Evolutionary conservation across 805 yeast genomes (phyloP), one percentile per base, ranked within the genome.

Genomic region (Lipomyces starkeyi): DNA sequence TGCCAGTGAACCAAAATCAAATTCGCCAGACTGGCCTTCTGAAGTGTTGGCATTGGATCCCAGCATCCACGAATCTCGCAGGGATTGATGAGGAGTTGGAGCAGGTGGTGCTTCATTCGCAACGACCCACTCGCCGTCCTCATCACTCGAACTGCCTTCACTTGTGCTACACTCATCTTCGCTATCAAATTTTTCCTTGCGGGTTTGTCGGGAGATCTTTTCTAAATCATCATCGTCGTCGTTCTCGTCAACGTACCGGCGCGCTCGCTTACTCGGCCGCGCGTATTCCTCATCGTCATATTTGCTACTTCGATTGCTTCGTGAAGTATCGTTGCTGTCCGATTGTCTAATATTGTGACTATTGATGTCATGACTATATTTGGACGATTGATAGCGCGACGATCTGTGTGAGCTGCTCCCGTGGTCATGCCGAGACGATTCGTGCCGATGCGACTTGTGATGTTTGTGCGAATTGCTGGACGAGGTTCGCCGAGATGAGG

Each of bases 1-100:
- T 3, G 66, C 69, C 22, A 68, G 58, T 2, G 69, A 62, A 2
- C 60, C 59, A 54, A 68, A 68, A 91, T 68, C 71, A 47, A 64
- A 65, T n/a, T 20, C 22, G 7, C 32, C 64, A 37, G 58, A n/a
- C 14, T 22, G 32, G 9, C 20, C 29, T 4, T 32, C 49, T 47
- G n/a, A 37, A 40, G n/a, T 32, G 7, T 40, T 27, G 34, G 17
- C 35, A 25, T 34, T 35, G 6, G 49, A 40, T 20, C 43, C 59
- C n/a, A 59, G 14, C 71, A 68, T 68, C 71, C 71, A 68, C 35
- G 62, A 52, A 20, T 68, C 71, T 20, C 71, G 58, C 9, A 22
- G 22, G 29, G 62, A 29, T 2, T 13, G 8, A 11, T 56, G 47
- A 29, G 58, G 14, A 56, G 20, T 13, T 29, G 58, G 43, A 27